These are phyloP conservation scores for Kluyveromyces lactis DNA, from an alignment of 805 yeast genomes.

Conservation along the genomic window DNA sequence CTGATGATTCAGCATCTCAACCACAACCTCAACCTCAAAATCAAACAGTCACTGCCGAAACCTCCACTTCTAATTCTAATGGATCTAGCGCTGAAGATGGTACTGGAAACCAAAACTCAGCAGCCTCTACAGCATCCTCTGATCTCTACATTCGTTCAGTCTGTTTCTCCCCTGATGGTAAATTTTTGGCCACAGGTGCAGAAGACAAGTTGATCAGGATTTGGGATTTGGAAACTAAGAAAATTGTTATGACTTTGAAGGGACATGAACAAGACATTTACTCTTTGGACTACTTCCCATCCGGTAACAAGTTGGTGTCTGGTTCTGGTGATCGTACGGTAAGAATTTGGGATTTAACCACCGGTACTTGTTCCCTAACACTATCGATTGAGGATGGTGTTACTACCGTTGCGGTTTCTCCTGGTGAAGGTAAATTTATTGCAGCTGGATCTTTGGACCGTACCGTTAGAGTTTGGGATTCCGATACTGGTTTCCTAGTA, in stretches of 20 bases:
- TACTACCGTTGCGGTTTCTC: conserved; percentile 94
- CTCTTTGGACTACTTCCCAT: conserved; percentile 89
- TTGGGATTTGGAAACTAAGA: conserved; percentile 85
- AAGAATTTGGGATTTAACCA: conserved; percentile 86
- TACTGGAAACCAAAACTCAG: conserved; percentile 25
- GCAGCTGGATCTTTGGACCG: conserved; percentile 96
- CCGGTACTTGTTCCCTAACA: conserved; percentile 83
- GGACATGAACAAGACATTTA: conserved; percentile 98
- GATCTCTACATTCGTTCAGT: conserved; percentile 93
- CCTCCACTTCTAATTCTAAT: conserved; percentile 33
- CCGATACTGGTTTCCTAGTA: conserved; percentile 81
- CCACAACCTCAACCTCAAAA: conserved; percentile 14
- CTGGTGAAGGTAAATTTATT: conserved; percentile 76
- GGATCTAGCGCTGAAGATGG: conserved; percentile 20
- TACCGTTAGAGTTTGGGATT: conserved; percentile 95
- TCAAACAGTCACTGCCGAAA: conserved; percentile 3
- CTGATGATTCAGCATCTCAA: conserved; percentile 61
- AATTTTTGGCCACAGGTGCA: conserved; percentile 89
- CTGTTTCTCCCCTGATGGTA: conserved; percentile 93
- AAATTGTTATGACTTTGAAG: conserved; percentile 74
- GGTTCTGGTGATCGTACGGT: conserved; percentile 97
- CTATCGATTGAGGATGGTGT: conserved; percentile 95
- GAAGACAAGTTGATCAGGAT: conserved; percentile 86
- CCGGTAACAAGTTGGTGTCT: conserved; percentile 85
- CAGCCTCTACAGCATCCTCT: conserved; percentile 33